These are phyloP conservation scores for Mimosa bimucronata DNA, from an alignment of 306 rosid genomes.

Conservation along the genomic window DNA sequence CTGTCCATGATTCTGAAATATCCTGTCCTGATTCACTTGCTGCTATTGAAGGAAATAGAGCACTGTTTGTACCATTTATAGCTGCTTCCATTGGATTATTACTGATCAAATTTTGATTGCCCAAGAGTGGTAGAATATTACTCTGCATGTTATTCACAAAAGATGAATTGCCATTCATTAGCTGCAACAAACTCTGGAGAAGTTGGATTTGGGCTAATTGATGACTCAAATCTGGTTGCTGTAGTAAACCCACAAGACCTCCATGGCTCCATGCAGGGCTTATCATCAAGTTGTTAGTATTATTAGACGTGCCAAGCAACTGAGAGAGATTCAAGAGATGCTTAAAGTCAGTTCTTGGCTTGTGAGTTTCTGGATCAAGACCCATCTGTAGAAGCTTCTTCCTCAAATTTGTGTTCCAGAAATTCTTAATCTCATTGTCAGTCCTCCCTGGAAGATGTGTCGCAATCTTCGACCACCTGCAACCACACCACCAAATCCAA, in stretches of 20 bases:
- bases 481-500: background rate
- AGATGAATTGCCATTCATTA: slow-evolving; percentile 22
- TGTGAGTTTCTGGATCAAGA: slow-evolving; percentile 87
- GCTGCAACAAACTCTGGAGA: slow-evolving; percentile 59
- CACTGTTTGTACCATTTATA: slow-evolving; percentile 32
- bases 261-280: slow-evolving; percentile 48
- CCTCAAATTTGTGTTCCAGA: slow-evolving; percentile 82
- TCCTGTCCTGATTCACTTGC: slow-evolving; percentile 32
- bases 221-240: slow-evolving; percentile 63
- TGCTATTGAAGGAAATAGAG: slow-evolving; percentile 30
- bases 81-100: slow-evolving; percentile 36
- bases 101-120: slow-evolving; percentile 39
- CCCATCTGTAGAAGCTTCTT: slow-evolving; percentile 86
- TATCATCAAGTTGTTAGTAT: slow-evolving; percentile 33
- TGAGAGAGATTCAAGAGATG: slow-evolving; percentile 63
- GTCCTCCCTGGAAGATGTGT: slow-evolving; percentile 81
- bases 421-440: slow-evolving; percentile 86
- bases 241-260: slow-evolving; percentile 58
- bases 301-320: slow-evolving; percentile 51
- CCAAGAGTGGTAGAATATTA: background rate
- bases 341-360: slow-evolving; percentile 75
- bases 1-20: slow-evolving; percentile 42
- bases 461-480: slow-evolving; percentile 95
- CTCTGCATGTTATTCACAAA: slow-evolving; percentile 21
- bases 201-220: slow-evolving; percentile 65